Percentiles rank a stretch among this genome's conserved stretches.
phyloP scores from a whole-genome alignment of 768 basidiomycete genomes.

The Leucocoprinus sp. region DNA sequence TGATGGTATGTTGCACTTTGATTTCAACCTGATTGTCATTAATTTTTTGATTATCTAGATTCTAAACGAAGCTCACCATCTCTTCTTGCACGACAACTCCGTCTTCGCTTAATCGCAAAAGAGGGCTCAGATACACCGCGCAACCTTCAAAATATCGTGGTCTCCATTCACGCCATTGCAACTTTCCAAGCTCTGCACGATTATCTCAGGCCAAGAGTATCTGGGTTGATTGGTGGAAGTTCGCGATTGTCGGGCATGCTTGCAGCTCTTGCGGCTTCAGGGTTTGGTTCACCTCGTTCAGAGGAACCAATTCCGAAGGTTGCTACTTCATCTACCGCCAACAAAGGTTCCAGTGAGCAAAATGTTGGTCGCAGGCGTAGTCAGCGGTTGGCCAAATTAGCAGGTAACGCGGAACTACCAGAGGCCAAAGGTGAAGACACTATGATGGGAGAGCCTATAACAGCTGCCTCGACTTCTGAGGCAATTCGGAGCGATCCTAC shows the following conservation, averaged over 20 bases:
- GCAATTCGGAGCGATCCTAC: slow-evolving; percentile 26
- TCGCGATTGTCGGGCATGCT: slow-evolving; percentile 82
- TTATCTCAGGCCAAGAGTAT: slow-evolving; percentile 85
- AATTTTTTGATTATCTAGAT: slow-evolving; percentile 34
- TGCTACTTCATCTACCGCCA: slow-evolving; percentile 19
- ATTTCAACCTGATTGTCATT: slow-evolving; percentile 3
- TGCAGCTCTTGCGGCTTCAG: slow-evolving; percentile 78
- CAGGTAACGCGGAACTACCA: slow-evolving; percentile 12
- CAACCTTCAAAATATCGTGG: slow-evolving; percentile 81
- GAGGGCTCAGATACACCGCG: slow-evolving; percentile 87
- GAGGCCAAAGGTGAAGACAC: slow-evolving; percentile 11
- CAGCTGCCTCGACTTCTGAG: slow-evolving; percentile 15
- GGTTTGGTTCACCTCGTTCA: slow-evolving; percentile 46
- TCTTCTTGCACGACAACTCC: slow-evolving; percentile 84
- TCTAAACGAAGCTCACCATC: slow-evolving; percentile 88
- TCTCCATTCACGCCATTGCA: slow-evolving; percentile 97
- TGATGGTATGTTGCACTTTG: slow-evolving; percentile 49
- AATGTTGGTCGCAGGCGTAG: slow-evolving; percentile 62
- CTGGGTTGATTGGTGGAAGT: slow-evolving; percentile 55
- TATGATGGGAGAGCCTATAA: slow-evolving; percentile 8
- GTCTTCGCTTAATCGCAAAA: slow-evolving; percentile 81
- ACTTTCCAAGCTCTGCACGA: slow-evolving; percentile 97
- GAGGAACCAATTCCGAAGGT: slow-evolving; percentile 24
- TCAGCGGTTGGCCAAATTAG: slow-evolving; percentile 69
- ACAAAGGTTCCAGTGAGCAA: slow-evolving; percentile 22